phyloP scores from a whole-genome alignment of 192 early-diverging fungal species.

The Coemansia sp. region DNA sequence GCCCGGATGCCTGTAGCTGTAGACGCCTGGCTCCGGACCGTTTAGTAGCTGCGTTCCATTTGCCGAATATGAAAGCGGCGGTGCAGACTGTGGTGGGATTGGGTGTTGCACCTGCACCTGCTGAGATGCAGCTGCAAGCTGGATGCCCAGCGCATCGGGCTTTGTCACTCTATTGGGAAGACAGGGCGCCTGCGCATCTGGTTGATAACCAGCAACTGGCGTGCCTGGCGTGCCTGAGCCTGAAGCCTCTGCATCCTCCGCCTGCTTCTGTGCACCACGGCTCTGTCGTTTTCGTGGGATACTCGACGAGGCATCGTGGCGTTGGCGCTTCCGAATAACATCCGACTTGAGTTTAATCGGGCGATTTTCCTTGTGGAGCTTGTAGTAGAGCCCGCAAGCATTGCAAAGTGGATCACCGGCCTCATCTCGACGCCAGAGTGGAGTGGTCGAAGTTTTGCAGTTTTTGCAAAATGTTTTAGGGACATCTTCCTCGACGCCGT shows the following conservation, averaged over 20 bases:
- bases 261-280: conserved; percentile 16
- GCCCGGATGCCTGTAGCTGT: conserved; percentile 1
- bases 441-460: conserved; percentile 84
- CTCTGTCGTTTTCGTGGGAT: conserved; percentile 34
- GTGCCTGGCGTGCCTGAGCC: conserved; percentile 2
- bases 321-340: conserved; percentile 95
- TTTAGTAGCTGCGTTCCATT: conserved; percentile 52
- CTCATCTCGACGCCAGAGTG: conserved; percentile 91
- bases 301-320: conserved; percentile 45
- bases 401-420: conserved; percentile 93
- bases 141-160: background rate
- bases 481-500: conserved; percentile 35
- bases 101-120: conserved; percentile 1
- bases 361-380: conserved; percentile 88
- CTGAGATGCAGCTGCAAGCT: background rate
- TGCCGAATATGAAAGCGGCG: conserved; percentile 48
- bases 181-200: conserved; percentile 2
- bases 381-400: conserved; percentile 95
- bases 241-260: conserved; percentile 1
- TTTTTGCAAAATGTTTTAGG: conserved; percentile 65
- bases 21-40: conserved; percentile 17
- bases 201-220: conserved; percentile 1
- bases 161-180: conserved; percentile 1
- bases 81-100: conserved; percentile 27
- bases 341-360: conserved; percentile 90